phyloP scores from a whole-genome alignment of 768 basidiomycete genomes.

The Termitomyces sp. region DNA sequence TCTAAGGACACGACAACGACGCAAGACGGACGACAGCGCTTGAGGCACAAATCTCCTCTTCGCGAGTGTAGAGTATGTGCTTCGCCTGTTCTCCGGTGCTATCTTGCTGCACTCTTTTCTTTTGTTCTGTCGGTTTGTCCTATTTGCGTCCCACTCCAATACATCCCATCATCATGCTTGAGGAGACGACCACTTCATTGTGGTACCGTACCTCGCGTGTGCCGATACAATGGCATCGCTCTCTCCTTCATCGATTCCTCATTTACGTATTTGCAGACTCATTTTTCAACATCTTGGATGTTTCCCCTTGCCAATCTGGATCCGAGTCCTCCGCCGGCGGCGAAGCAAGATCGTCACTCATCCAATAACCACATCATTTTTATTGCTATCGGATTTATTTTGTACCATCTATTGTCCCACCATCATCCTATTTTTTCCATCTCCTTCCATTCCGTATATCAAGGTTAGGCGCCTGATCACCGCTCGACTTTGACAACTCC shows the following conservation, averaged over 20 bases:
- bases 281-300: conserved; percentile 22
- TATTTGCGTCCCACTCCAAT: conserved; percentile 40
- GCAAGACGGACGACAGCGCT: conserved; percentile 61
- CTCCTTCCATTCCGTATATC: conserved; percentile 13
- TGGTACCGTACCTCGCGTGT: conserved; percentile 74
- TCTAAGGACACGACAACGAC: conserved; percentile 53
- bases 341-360: conserved; percentile 10
- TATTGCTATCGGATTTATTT: conserved; percentile 42
- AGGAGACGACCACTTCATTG: conserved; percentile 80
- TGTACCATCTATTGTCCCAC: conserved; percentile 14
- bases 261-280: conserved; percentile 21
- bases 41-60: conserved; percentile 51
- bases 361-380: conserved; percentile 29
- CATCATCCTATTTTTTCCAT: not conserved
- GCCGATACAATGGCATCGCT: conserved; percentile 72
- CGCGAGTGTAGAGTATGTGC: conserved; percentile 45
- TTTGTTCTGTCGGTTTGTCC: conserved; percentile 30
- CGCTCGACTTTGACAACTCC: conserved; percentile 11
- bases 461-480: conserved; percentile 40
- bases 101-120: conserved; percentile 51
- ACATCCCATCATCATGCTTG: conserved; percentile 53
- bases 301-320: conserved; percentile 14
- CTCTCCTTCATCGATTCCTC: conserved; percentile 20
- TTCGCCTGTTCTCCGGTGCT: conserved; percentile 46
- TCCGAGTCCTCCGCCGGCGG: conserved; percentile 14